These are phyloP conservation scores for Nissolia schottii DNA, from an alignment of 306 rosid species.

Conservation along the genomic window DNA sequence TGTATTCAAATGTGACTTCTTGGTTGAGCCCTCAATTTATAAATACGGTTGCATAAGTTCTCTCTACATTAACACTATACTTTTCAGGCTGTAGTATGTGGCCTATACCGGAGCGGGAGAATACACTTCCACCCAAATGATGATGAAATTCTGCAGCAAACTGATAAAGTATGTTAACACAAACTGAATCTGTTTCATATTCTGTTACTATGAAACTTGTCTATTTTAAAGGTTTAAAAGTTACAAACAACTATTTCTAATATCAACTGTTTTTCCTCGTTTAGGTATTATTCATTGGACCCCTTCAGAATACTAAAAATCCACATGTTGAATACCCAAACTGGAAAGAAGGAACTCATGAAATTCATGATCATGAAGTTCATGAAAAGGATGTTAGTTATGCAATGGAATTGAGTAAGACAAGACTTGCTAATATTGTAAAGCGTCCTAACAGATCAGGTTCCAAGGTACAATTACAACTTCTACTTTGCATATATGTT, in stretches of 20 bases:
- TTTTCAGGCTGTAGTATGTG: conserved; percentile 86
- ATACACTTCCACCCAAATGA: conserved; percentile 87
- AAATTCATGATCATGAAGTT: conserved; percentile 33
- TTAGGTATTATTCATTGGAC: conserved; percentile 71
- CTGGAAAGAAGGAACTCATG: conserved; percentile 36
- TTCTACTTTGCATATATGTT: conserved; percentile 11
- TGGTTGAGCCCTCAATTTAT: neutral
- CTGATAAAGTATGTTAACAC: conserved; percentile 69
- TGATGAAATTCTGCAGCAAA: conserved; percentile 61
- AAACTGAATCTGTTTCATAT: neutral
- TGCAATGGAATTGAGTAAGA: conserved; percentile 42
- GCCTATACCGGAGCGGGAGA: conserved; percentile 77
- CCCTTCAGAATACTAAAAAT: conserved; percentile 45
- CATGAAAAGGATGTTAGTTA: conserved; percentile 37
- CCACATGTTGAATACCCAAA: conserved; percentile 22
- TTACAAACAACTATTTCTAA: neutral
- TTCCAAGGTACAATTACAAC: conserved; percentile 63
- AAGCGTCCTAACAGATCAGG: conserved; percentile 60
- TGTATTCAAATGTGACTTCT: conserved; percentile 15
- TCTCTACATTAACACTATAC: conserved; percentile 19
- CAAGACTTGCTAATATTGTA: conserved; percentile 53
- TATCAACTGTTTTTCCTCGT: conserved; percentile 26
- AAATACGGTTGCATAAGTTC: neutral
- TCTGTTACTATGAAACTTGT: neutral
- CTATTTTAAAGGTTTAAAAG: neutral